Base-by-base conservation (phyloP, 352 stramenopile species). In the Globisporangium acanthophoron region DNA sequence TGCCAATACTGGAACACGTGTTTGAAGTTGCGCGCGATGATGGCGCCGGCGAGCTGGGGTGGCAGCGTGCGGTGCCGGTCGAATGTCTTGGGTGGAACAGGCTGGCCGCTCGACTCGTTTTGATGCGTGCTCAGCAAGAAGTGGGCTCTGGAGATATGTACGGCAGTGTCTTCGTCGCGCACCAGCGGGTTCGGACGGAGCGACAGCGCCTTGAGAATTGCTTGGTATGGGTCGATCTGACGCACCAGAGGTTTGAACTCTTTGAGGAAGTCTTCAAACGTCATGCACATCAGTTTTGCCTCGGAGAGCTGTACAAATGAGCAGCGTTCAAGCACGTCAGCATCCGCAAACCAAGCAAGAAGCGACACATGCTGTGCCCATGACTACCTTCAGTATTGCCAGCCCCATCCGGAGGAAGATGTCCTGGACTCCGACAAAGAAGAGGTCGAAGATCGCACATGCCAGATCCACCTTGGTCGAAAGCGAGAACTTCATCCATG, bases 391-490 rank as follows among this genome's bases (percentile, higher is more conserved):
- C 29, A 94, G 67, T 43, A 94, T 87, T 3, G 83, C 83, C 15
- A 94, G 66, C 6, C 80, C 85, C 21, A 87, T 74, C 13, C 85
- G 83, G 31, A 94, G 72, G 53, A 94, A 91, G 59, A 92, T 83
- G 61, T 94, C 84, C 41, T 84, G 71, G 1, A 93, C 60, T 3
- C 80, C 84, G 24, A 90, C 76, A 40, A 95, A 88, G 51, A 95
- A 90, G 45, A 95, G 69, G 52, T 95, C 85, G 20, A 95, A 87
- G 52, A 95, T 86, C 9, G 85, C 85, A 52, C 77, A 89, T 20
- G 83, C 78, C 15, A 95, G 71, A 21, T 93, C 85, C 5, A 76
- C 65, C 59, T 92, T 95, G 18, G 81, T 91, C 15, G 83, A 95
- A 11, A 92, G 59, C 3, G 85, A 92, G 56, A 95, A 95, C 76